Percentiles rank a stretch among this genome's conserved stretches.
phyloP scores from a whole-genome alignment of 345 rosid species.

The Moringa oleifera region DNA sequence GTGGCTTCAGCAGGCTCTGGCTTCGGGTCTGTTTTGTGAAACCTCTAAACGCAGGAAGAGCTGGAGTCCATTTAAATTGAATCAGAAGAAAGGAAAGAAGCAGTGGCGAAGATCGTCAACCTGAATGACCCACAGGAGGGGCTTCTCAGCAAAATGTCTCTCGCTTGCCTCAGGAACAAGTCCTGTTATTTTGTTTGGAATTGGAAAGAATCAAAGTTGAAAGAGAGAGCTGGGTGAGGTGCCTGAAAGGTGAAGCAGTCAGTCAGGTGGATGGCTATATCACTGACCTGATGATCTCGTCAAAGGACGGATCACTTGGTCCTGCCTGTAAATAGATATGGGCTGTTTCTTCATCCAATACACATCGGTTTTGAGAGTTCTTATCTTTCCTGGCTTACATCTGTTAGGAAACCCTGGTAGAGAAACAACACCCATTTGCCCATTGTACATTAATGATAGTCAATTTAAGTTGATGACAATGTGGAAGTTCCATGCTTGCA shows the following conservation, averaged over 20 bases:
- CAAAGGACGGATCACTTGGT: not conserved
- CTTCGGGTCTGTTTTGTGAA: constrained; percentile 89
- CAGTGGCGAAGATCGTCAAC: constrained; percentile 91
- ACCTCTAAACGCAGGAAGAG: constrained; percentile 83
- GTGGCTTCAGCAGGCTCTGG: constrained; percentile 89
- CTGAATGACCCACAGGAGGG: constrained; percentile 21
- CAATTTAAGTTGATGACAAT: not conserved
- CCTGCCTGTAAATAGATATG: not conserved
- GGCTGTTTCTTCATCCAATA: too few relatives aligned
- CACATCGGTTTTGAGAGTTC: too few relatives aligned
- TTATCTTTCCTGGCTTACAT: not conserved
- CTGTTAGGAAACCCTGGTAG: not conserved
- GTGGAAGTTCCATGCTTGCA: not conserved
- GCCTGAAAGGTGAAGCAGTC: not conserved
- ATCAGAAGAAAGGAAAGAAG: constrained; percentile 75
- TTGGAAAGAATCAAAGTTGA: not conserved
- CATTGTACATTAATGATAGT: not conserved
- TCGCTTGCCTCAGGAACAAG: not conserved
- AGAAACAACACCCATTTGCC: not conserved
- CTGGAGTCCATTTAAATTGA: constrained; percentile 92
- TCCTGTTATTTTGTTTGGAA: too few relatives aligned
- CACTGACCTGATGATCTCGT: not conserved
- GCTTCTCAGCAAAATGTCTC: not conserved
- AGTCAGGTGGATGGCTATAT: not conserved
- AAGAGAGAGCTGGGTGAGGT: not conserved